phyloP scores from a whole-genome alignment of 805 yeast species.

The Saturnispora mendoncae region DNA sequence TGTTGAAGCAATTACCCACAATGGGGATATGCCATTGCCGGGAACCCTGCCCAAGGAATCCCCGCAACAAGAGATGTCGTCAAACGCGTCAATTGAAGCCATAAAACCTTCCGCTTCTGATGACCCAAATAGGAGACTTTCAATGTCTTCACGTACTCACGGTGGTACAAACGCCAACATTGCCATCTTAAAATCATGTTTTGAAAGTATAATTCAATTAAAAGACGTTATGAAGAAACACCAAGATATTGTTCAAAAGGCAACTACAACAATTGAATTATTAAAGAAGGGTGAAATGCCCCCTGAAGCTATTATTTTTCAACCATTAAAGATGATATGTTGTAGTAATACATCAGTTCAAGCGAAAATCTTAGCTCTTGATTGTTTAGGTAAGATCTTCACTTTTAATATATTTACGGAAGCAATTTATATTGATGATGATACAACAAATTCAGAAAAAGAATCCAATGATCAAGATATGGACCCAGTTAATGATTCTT shows the following conservation, averaged over 20 bases:
- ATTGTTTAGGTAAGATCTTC: constrained; percentile 78
- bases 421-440: constrained; percentile 38
- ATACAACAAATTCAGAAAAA: constrained; percentile 4
- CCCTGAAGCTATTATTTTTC: constrained; percentile 52
- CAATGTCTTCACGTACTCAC: constrained; percentile 2
- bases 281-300: constrained; percentile 34
- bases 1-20: too few relatives aligned
- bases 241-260: constrained; percentile 30
- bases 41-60: too few relatives aligned
- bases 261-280: constrained; percentile 35
- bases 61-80: background rate
- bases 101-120: background rate
- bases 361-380: constrained; percentile 67
- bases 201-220: constrained; percentile 25
- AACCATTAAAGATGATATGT: constrained; percentile 68
- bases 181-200: constrained; percentile 27
- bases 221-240: constrained; percentile 35
- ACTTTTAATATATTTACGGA: constrained; percentile 74
- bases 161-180: constrained; percentile 23
- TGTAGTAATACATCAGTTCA: constrained; percentile 48
- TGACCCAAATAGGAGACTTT: constrained; percentile 3
- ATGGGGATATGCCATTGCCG: background rate
- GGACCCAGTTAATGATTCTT: constrained; percentile 32
- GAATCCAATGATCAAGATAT: constrained; percentile 23
- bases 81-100: background rate